Base-by-base conservation (phyloP, 2,329 filamentous ascomycete species). In the Microsporum ferrugineum region DNA sequence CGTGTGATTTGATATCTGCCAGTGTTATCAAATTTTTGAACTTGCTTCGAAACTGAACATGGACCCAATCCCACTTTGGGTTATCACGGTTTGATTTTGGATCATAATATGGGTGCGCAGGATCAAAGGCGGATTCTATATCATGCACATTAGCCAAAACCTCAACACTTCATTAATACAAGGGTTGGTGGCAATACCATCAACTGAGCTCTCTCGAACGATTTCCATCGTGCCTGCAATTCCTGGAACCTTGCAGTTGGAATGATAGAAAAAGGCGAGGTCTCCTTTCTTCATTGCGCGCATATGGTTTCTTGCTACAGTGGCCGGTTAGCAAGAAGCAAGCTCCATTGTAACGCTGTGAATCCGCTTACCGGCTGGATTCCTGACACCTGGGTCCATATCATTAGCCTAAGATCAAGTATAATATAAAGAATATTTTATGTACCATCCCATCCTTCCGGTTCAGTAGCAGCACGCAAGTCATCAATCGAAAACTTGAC, bases 401-500 rank as follows among this genome's bases (percentile, higher is more conserved):
- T 57, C n/a, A 33, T 27, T n/a, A 27, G n/a, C 27, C 34, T 12
- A 27, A 29, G 55, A 31, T 8, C 7, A 33, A 31, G 2, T 31
- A 57, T 29, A 27, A 41, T 34, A 31, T 29, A 41, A 29, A 31
- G 17, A 39, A 38, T 14, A 34, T 5, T 29, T 17, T 38, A 79
- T 83, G 71, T 76, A 88, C 89, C 94, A 75, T 95, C 88, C 94
- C 94, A 99, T 0, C 89, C 86, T 70, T 97, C 92, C 1, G 92
- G 90, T 68, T 83, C 81, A 0, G 79, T 84, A 68, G 84, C 87
- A 0, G 83, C 82, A 12, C 82, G 81, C 39, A 99, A 76, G 71
- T 97, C 91, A 68, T 97, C 91, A 68, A 99, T 96, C 0, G 91
- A 95, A 75, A 97, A 99, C 66, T 85, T 88, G 53, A 96, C 89